These are phyloP conservation scores for Exobasidium cylindrosporum DNA, from an alignment of 1,284 basidiomycete genomes.

Conservation along the genomic window DNA sequence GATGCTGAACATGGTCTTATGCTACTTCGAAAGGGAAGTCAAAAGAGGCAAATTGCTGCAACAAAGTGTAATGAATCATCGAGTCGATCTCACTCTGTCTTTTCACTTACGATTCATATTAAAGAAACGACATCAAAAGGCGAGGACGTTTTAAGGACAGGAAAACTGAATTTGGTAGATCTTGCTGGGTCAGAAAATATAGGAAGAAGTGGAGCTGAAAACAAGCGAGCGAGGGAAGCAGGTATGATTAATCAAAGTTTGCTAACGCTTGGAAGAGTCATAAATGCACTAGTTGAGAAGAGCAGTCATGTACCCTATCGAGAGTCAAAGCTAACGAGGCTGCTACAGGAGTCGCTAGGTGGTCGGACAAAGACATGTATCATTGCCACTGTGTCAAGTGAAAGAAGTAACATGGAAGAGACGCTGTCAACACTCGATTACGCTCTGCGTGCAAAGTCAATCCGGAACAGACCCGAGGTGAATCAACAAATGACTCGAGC, in stretches of 20 bases:
- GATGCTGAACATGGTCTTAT: conserved; percentile 79
- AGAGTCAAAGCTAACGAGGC: conserved; percentile 82
- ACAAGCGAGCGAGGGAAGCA: conserved; percentile 90
- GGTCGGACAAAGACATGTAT: conserved; percentile 97
- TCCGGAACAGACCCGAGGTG: conserved; percentile 90
- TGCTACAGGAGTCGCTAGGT: conserved; percentile 98
- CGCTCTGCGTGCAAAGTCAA: conserved; percentile 90
- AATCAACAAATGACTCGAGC: conserved; percentile 93
- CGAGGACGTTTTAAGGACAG: conserved; percentile 85
- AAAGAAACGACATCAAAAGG: conserved; percentile 73
- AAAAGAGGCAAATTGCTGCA: conserved; percentile 86
- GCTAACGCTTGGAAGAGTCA: conserved; percentile 90
- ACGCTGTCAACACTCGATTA: conserved; percentile 97
- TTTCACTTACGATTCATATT: conserved; percentile 88
- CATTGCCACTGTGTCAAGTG: conserved; percentile 70
- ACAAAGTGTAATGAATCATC: conserved; percentile 99
- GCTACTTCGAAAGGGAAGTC: conserved; percentile 81
- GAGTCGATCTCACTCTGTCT: conserved; percentile 92
- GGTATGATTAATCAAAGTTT: conserved; percentile 99
- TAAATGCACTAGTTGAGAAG: conserved; percentile 92
- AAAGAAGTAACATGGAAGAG: conserved; percentile 79
- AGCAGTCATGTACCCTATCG: conserved; percentile 83
- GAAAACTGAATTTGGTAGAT: conserved; percentile 96
- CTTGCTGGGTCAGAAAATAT: conserved; percentile 97
- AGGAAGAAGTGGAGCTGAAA: conserved; percentile 89